These are phyloP conservation scores for Gossypium mustelinum DNA, from an alignment of 345 rosid genomes.

Conservation along the genomic window DNA sequence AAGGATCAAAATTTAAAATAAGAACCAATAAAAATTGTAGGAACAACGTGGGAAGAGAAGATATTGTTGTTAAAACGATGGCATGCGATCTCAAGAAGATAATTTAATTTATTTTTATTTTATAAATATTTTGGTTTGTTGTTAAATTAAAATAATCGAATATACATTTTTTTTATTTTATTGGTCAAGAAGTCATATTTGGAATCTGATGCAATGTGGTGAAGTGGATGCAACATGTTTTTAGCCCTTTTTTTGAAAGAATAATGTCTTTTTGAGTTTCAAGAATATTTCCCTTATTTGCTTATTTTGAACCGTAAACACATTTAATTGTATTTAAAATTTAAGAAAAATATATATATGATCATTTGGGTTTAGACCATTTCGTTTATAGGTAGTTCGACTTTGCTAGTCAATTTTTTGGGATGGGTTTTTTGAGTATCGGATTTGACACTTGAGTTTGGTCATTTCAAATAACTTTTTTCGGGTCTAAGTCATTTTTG, in stretches of 20 bases:
- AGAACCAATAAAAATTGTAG: background rate
- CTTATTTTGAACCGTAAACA: background rate
- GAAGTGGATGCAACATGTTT: slow-evolving; percentile 10
- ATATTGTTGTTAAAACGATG: slow-evolving; percentile 24
- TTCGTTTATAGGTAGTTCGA: too few relatives aligned
- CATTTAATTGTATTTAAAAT: too few relatives aligned
- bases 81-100: slow-evolving; percentile 37
- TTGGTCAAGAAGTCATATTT: slow-evolving; percentile 20
- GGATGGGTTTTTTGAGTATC: too few relatives aligned
- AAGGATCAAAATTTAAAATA: background rate
- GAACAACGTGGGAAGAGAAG: slow-evolving; percentile 30
- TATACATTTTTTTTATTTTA: background rate
- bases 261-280: background rate
- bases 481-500: background rate
- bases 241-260: background rate
- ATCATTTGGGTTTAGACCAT: too few relatives aligned
- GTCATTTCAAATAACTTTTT: background rate
- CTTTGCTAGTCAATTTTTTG: too few relatives aligned
- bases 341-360: too few relatives aligned
- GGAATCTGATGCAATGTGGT: slow-evolving; percentile 36
- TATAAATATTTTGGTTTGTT: background rate
- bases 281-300: slow-evolving; percentile 9
- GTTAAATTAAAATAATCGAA: background rate
- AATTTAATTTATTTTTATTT: background rate
- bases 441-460: too few relatives aligned